Evolutionary conservation across 2,329 filamentous ascomycete species (phyloP).

Genomic region (Camillea tinctor): DNA sequence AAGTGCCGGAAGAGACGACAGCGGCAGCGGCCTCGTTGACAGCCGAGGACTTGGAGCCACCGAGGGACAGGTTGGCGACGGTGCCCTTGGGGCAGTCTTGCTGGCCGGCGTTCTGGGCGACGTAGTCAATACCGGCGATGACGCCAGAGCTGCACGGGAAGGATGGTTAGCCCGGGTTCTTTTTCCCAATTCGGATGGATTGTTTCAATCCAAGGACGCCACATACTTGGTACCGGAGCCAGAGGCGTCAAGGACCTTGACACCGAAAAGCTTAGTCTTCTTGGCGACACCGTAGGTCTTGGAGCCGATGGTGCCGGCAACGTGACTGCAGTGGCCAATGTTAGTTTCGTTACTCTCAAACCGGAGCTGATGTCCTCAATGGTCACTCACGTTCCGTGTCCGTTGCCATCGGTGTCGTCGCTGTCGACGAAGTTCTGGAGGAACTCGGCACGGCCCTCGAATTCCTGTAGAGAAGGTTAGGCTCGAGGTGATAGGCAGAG

Average conservation of each 20-base stretch:
- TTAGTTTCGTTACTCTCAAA: not conserved
- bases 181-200: not conserved
- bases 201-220: conserved; percentile 20
- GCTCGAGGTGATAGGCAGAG: not conserved
- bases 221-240: conserved; percentile 28
- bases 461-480: conserved; percentile 30
- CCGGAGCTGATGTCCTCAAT: not conserved
- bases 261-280: conserved; percentile 40
- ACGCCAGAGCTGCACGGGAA: conserved; percentile 23
- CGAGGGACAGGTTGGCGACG: conserved; percentile 57
- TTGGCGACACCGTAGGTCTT: conserved; percentile 48
- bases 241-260: conserved; percentile 44
- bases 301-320: conserved; percentile 35
- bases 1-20: conserved; percentile 46
- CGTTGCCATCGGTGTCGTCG: conserved; percentile 36
- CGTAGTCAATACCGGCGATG: conserved; percentile 37
- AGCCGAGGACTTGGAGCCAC: conserved; percentile 42
- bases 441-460: conserved; percentile 41
- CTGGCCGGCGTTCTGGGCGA: conserved; percentile 42
- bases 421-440: conserved; percentile 29
- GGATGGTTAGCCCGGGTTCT: not conserved
- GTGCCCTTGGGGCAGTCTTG: conserved; percentile 39
- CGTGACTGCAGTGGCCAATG: conserved; percentile 31
- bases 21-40: conserved; percentile 50
- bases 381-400: conserved; percentile 37